phyloP scores from a whole-genome alignment of 2,329 filamentous ascomycete genomes.

The Pseudocercospora fijiensis region DNA sequence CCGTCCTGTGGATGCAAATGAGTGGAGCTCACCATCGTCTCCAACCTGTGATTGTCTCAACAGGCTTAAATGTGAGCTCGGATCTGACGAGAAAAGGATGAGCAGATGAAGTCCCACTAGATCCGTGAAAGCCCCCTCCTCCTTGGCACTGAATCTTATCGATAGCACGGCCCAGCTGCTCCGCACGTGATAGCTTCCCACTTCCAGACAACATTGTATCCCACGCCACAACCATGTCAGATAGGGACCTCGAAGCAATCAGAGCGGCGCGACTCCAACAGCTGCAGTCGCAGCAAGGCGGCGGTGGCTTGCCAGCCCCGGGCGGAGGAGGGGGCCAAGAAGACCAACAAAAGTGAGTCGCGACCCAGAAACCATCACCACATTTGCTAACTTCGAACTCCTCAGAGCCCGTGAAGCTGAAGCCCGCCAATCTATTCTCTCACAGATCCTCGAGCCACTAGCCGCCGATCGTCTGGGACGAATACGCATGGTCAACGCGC shows the following conservation, averaged over 20 bases:
- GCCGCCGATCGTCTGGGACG: constrained; percentile 89
- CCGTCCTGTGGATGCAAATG: not conserved
- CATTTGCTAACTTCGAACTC: constrained; percentile 12
- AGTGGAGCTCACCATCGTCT: not conserved
- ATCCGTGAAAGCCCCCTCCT: not conserved
- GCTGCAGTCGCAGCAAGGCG: constrained; percentile 68
- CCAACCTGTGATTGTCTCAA: not conserved
- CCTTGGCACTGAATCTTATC: not conserved
- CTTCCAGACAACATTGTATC: not conserved
- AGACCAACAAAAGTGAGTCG: constrained; percentile 62
- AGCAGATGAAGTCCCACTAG: not conserved
- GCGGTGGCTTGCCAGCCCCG: constrained; percentile 41
- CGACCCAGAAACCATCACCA: constrained; percentile 13
- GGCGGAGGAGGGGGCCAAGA: constrained; percentile 51
- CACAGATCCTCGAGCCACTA: constrained; percentile 91
- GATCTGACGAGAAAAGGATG: not conserved
- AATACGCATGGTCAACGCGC: constrained; percentile 93
- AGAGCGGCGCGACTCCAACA: constrained; percentile 89
- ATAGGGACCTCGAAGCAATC: constrained; percentile 73
- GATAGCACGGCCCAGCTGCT: not conserved
- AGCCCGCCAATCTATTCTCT: constrained; percentile 73
- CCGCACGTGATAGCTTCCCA: not conserved
- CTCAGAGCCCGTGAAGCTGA: constrained; percentile 56
- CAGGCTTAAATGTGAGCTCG: not conserved
- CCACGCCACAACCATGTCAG: constrained; percentile 53